A percentile compares a stretch with the other conserved stretches of the same genome.
These are phyloP conservation scores for Schwanniomyces polymorphus DNA, from an alignment of 805 yeast species.

Conservation along the genomic window DNA sequence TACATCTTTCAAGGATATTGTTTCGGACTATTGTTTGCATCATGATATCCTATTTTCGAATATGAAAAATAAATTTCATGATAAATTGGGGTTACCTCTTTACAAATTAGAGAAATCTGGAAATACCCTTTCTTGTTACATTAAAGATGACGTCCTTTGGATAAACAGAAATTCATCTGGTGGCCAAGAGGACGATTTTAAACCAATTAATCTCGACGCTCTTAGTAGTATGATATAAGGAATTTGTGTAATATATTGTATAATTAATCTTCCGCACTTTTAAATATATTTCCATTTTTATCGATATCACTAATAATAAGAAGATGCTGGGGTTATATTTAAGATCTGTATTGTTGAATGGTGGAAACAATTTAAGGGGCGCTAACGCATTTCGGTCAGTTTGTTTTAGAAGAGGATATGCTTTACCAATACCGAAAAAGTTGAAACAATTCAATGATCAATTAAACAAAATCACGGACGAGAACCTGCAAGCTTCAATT, in stretches of 20 bases:
- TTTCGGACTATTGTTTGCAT: slow-evolving; percentile 57
- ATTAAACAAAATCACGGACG: slow-evolving; percentile 33
- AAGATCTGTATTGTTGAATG: background rate
- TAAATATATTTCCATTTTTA: background rate
- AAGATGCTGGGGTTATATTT: background rate
- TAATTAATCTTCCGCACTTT: background rate
- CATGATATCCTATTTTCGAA: slow-evolving; percentile 46
- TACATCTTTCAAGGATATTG: slow-evolving; percentile 63
- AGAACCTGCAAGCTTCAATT: slow-evolving; percentile 28
- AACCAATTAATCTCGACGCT: slow-evolving; percentile 43
- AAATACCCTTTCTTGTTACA: slow-evolving; percentile 43
- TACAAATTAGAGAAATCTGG: slow-evolving; percentile 40
- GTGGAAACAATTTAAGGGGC: background rate
- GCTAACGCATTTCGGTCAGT: background rate
- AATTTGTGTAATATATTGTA: background rate
- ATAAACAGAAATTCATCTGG: slow-evolving; percentile 17
- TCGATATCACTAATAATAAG: background rate
- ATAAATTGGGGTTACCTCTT: slow-evolving; percentile 42
- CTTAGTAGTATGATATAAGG: slow-evolving; percentile 7
- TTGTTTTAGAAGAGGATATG: background rate
- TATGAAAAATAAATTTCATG: slow-evolving; percentile 25
- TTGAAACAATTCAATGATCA: slow-evolving; percentile 19
- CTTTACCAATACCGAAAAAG: slow-evolving; percentile 12
- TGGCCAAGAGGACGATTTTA: slow-evolving; percentile 26
- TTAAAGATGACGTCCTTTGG: slow-evolving; percentile 70